A percentile compares a stretch with the other conserved stretches of the same genome.
phyloP scores from a whole-genome alignment of 1,284 basidiomycete genomes.

The Ceratobasidium sp. region DNA sequence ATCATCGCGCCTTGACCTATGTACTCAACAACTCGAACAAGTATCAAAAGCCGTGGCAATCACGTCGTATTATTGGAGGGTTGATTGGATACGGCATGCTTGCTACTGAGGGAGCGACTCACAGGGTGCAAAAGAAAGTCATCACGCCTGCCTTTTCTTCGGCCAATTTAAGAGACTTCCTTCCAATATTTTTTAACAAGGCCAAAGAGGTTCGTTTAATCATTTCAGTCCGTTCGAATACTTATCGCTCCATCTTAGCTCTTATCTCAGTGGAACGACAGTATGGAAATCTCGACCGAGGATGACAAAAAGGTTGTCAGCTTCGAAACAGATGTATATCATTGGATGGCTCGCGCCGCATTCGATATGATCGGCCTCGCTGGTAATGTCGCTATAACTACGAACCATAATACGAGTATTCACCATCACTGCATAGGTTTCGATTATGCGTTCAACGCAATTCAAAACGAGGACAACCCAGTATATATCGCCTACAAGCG shows the following conservation, averaged over 20 bases:
- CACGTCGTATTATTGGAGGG: constrained; percentile 75
- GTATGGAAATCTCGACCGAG: constrained; percentile 30
- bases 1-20: constrained; percentile 76
- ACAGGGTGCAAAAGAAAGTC: constrained; percentile 68
- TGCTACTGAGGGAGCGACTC: constrained; percentile 35
- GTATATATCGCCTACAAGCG: constrained; percentile 81
- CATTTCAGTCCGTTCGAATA: constrained; percentile 54
- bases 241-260: constrained; percentile 46
- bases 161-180: constrained; percentile 76
- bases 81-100: constrained; percentile 73
- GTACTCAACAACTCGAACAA: constrained; percentile 75
- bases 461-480: constrained; percentile 79
- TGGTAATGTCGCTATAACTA: constrained; percentile 59
- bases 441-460: constrained; percentile 81
- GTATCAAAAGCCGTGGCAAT: constrained; percentile 85
- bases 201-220: constrained; percentile 73
- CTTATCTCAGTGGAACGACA: constrained; percentile 49
- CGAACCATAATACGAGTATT: constrained; percentile 4
- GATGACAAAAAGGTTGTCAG: constrained; percentile 45
- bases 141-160: constrained; percentile 81
- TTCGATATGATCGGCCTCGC: constrained; percentile 85
- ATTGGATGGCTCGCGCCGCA: constrained; percentile 80
- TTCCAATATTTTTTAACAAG: constrained; percentile 77
- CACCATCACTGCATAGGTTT: constrained; percentile 66
- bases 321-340: constrained; percentile 71